Conservation (phyloP, 1,284 basidiomycete species). For the Melanopsichium pennsylvanicum region DNA sequence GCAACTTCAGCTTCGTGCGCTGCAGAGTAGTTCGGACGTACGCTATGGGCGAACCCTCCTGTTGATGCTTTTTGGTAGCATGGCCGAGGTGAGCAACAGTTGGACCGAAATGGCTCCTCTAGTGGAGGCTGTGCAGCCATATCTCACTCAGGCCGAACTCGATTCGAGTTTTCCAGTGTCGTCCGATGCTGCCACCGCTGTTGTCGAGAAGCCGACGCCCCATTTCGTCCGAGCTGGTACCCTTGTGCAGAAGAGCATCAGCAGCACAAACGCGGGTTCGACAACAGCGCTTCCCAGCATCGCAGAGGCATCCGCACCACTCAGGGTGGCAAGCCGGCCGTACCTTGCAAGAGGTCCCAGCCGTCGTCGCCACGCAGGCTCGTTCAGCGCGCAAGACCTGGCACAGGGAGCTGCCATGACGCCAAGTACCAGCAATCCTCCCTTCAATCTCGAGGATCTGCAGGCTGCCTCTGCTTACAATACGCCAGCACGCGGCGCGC, state of each 20-base stretch:
- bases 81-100: constrained; percentile 84
- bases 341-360: constrained; percentile 28
- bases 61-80: constrained; percentile 86
- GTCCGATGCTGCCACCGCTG: constrained; percentile 1
- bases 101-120: constrained; percentile 83
- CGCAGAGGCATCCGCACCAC: constrained; percentile 50
- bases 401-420: constrained; percentile 53
- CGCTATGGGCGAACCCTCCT: constrained; percentile 88
- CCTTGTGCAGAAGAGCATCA: constrained; percentile 22
- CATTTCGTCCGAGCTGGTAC: constrained; percentile 23
- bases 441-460: constrained; percentile 39
- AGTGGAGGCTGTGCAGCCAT: constrained; percentile 72
- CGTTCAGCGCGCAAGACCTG: constrained; percentile 59
- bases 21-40: constrained; percentile 78
- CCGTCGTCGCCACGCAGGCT: constrained; percentile 53
- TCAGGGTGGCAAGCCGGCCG: constrained; percentile 23
- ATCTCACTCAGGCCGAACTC: constrained; percentile 34
- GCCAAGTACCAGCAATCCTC: constrained; percentile 31
- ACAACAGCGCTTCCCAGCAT: constrained; percentile 52
- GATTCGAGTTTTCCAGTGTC: constrained; percentile 12
- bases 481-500: constrained; percentile 19
- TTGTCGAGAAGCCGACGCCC: constrained; percentile 12
- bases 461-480: constrained; percentile 36
- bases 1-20: constrained; percentile 77
- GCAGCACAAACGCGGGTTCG: constrained; percentile 16